These are phyloP conservation scores for Tuber aestivum DNA, from an alignment of 495 filamentous ascomycete genomes.

Conservation along the genomic window DNA sequence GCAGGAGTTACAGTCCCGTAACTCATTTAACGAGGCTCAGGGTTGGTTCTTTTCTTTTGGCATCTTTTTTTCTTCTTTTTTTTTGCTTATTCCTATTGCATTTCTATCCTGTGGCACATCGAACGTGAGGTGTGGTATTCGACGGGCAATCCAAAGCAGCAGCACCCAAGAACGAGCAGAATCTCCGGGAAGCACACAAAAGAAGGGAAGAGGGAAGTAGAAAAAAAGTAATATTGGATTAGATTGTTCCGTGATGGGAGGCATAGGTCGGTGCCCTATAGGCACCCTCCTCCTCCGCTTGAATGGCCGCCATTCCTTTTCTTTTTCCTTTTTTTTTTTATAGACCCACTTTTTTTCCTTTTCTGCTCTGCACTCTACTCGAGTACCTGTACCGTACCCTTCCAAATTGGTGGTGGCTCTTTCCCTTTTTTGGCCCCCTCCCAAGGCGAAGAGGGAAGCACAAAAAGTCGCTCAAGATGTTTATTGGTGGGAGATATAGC, in stretches of 20 bases:
- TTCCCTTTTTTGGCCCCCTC: background rate
- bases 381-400: background rate
- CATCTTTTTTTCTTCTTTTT: background rate
- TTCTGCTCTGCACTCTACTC: background rate
- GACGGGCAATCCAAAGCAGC: background rate
- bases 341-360: background rate
- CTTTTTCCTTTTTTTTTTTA: background rate
- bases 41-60: background rate
- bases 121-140: background rate
- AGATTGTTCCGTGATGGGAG: background rate
- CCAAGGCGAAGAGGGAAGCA: background rate
- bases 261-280: background rate
- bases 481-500: background rate
- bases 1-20: background rate
- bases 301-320: background rate
- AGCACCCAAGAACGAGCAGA: background rate
- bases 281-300: background rate
- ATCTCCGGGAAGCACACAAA: background rate
- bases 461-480: constrained; percentile 1
- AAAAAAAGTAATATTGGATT: background rate
- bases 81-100: constrained; percentile 2
- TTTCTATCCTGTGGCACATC: background rate
- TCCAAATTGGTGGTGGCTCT: background rate
- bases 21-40: background rate
- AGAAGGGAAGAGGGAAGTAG: background rate